These are phyloP conservation scores for Diaporthe sp. DNA, from an alignment of 2,329 filamentous ascomycete species.

Conservation along the genomic window DNA sequence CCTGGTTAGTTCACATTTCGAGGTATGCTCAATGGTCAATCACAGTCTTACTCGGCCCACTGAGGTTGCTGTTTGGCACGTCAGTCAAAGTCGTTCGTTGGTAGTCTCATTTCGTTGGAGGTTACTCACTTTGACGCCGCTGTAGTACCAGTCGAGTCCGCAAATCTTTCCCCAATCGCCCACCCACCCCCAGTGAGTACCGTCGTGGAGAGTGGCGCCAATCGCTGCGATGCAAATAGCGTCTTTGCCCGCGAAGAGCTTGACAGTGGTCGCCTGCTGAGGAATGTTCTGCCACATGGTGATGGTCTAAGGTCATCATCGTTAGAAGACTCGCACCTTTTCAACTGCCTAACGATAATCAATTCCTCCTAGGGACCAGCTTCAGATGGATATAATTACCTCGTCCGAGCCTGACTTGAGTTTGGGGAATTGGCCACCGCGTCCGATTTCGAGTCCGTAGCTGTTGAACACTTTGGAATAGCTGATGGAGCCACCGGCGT, in stretches of 20 bases:
- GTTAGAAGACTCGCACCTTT: not conserved
- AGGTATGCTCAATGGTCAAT: rapidly evolving
- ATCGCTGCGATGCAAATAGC: conserved; percentile 15
- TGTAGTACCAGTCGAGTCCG: conserved; percentile 5
- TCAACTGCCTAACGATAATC: too few species aligned
- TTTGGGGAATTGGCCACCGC: not conserved
- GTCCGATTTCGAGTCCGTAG: not conserved
- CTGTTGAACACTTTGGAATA: conserved; percentile 2
- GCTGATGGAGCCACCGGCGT: not conserved
- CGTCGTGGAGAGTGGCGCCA: not conserved
- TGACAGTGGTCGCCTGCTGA: not conserved
- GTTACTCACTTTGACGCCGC: not conserved
- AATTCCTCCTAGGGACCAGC: not conserved
- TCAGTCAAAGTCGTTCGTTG: not conserved
- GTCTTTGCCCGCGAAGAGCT: not conserved
- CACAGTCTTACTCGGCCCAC: not conserved
- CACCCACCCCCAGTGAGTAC: not conserved
- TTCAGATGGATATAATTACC: not conserved
- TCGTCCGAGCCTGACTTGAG: not conserved
- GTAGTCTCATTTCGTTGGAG: not conserved
- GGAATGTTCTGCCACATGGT: not conserved
- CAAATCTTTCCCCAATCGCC: conserved; percentile 8
- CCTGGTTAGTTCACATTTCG: not conserved
- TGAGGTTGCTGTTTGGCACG: not conserved
- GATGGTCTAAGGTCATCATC: not conserved